Evolutionary conservation across 306 rosid genomes (phyloP).

Genomic region (Fragaria ananassa): DNA sequence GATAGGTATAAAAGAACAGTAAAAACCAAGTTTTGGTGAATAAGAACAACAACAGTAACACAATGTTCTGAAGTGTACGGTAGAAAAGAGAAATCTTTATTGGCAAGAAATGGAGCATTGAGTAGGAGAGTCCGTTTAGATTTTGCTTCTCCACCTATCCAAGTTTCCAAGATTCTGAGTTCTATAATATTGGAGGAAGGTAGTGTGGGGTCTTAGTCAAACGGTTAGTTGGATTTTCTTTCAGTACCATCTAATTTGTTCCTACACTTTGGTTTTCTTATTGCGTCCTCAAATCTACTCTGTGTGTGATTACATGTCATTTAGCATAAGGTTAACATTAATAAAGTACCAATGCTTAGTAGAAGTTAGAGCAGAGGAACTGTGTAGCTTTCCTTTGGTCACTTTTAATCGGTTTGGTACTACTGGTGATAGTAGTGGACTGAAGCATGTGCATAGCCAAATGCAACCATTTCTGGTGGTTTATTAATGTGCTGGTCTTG

Average conservation of each 20-base stretch:
- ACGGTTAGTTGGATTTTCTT: constrained; percentile 67
- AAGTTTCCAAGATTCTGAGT: constrained; percentile 40
- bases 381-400: constrained; percentile 26
- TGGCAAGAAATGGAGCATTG: constrained; percentile 18
- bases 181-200: constrained; percentile 23
- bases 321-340: neutral
- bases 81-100: constrained; percentile 15
- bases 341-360: neutral
- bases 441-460: constrained; percentile 30
- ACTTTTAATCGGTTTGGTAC: constrained; percentile 21
- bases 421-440: constrained; percentile 8
- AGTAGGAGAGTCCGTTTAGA: constrained; percentile 42
- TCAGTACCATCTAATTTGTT: constrained; percentile 47
- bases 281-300: neutral
- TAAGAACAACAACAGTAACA: neutral
- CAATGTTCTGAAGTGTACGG: neutral
- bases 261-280: constrained; percentile 21
- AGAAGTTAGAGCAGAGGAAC: neutral
- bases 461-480: constrained; percentile 13
- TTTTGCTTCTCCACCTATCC: constrained; percentile 34
- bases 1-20: neutral
- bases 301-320: neutral
- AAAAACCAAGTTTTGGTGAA: neutral
- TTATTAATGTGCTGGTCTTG: constrained; percentile 1
- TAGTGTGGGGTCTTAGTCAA: constrained; percentile 46